Base-by-base conservation (phyloP, 441 rosid species). In the Eutrema salsugineum region DNA sequence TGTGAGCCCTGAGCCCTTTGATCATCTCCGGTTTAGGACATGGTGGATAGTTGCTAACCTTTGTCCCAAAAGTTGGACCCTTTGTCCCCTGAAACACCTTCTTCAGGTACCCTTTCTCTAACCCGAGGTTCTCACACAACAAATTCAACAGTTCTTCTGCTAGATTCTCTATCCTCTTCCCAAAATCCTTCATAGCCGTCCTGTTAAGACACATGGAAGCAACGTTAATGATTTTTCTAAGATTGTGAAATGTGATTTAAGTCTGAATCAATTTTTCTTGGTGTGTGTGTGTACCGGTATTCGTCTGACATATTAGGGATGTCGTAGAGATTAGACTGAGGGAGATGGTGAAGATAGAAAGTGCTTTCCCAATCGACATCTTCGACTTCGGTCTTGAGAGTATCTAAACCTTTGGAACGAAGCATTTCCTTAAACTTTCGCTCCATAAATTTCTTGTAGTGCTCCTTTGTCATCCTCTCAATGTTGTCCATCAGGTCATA, bases 1-100 rank as follows among this genome's bases (percentile, higher is more conserved):
- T 88, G 86, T 91, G 97, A 64, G 94, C 88, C 68, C 97, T 78
- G 56, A 91, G 90, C 8, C 95, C 97, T 76, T 86, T 89, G 78
- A 91, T 78, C 35, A 86, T 79, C 61, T 91, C 90, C 8, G 97
- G 97, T 51, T 85, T 87, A 5, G 91, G 95, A 79, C 97, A 91
- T 36, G 92, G 91, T 33, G 96, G 97, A 71, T 91, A 91, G 84
- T 89, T 87, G 77, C 96, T 89, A 42, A 91, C 86, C 68, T 91
- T 91, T 40, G 93, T 89, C 15, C 84, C 96, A 55, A 89, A 87
- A 36, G 80, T 87, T 48, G 95, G 93, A 19, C 97, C 85, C 17
- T 77, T 87, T 36, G 89, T 74, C 42, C 97, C 95, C 35, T 72
- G 58, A 73, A 91, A 87, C 43, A 75, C 81, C 24, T 78, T 83